These are phyloP conservation scores for Wallacemonas sp. DNA, from an alignment of 208 protist genomes.

Conservation along the genomic window DNA sequence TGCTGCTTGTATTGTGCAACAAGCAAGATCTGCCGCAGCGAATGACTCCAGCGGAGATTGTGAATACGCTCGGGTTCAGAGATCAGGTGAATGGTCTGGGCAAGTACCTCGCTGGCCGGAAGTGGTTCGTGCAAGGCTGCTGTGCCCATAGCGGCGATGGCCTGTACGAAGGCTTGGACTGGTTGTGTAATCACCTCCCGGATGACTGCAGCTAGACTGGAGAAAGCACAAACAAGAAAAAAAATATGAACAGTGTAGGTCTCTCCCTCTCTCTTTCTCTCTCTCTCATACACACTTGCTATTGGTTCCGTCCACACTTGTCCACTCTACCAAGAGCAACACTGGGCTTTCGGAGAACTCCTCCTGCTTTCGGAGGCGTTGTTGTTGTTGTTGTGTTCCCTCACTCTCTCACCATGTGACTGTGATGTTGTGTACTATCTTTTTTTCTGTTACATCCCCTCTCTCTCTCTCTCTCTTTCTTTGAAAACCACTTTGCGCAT, in stretches of 20 bases:
- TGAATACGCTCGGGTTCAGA: conserved; percentile 54
- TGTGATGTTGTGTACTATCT: too few species aligned
- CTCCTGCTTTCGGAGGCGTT: not conserved
- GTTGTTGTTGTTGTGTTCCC: too few species aligned
- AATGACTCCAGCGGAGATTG: conserved; percentile 59
- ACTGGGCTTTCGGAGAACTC: too few species aligned
- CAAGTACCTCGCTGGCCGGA: conserved; percentile 34
- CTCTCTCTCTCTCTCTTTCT: too few species aligned
- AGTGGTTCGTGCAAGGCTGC: conserved; percentile 96
- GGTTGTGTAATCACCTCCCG: conserved; percentile 88
- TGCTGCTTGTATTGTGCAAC: conserved; percentile 95
- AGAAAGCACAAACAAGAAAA: conserved; percentile 5
- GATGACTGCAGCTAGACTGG: conserved; percentile 22
- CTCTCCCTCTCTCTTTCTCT: too few species aligned
- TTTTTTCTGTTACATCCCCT: too few species aligned
- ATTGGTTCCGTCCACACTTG: too few species aligned
- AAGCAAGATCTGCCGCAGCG: conserved; percentile 93
- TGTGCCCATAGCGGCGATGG: conserved; percentile 96
- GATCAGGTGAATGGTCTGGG: conserved; percentile 33
- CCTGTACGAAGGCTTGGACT: conserved; percentile 97
- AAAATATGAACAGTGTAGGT: too few species aligned
- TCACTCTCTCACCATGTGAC: too few species aligned
- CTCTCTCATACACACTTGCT: too few species aligned
- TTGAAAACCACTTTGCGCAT: too few species aligned
- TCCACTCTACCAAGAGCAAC: too few species aligned